Evolutionary conservation across 1,284 basidiomycete species (phyloP), one percentile per base, ranked within the genome.

Genomic region (Waitea zeae): DNA sequence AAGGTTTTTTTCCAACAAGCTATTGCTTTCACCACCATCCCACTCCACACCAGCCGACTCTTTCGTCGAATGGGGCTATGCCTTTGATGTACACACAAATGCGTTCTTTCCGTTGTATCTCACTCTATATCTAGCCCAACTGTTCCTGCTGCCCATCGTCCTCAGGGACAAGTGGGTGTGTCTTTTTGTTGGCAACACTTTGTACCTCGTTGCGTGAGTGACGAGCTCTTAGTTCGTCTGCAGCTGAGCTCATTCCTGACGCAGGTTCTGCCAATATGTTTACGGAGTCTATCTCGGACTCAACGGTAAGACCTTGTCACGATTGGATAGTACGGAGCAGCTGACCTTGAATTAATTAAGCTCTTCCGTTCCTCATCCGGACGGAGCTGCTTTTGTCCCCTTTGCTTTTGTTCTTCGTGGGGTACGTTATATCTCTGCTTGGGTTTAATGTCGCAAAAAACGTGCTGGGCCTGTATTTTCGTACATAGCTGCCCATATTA

Each of bases 61-160:
- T 15, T 54, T 59, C 12, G 80, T 90, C 30, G 86, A 90, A 61
- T 89, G 82, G 79, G 81, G 78, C 12, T 95, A 92, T 54, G 83
- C 83, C 12, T 92, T 96, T 47, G 90, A 95, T 53, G 83, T 95
- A 12, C 88, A 92, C 50, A 89, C 82, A 42, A 95, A 95, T 49
- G 76, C 86, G 3, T 95, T 95, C 64, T 93, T 93, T 57, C 89
- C 89, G 3, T 62, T 88, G 36, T 92, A 84, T 56, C 67, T 93
- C 39, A 80, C 83, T 12, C 67, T 92, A 35, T 90, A 92, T 51
- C 61, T 88, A 36, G 79, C 77, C 0, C 83, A 93, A 49, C 63
- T 93, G 3, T 75, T 89, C 41, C 63, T 95, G 4, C 67, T 86
- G 0, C 79, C 86, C 1, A 66, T 93, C 27, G 63, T 95, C 33